Evolutionary conservation across 306 rosid genomes (phyloP), one percentile per base, ranked within the genome.

Genomic region (Pueraria montana): DNA sequence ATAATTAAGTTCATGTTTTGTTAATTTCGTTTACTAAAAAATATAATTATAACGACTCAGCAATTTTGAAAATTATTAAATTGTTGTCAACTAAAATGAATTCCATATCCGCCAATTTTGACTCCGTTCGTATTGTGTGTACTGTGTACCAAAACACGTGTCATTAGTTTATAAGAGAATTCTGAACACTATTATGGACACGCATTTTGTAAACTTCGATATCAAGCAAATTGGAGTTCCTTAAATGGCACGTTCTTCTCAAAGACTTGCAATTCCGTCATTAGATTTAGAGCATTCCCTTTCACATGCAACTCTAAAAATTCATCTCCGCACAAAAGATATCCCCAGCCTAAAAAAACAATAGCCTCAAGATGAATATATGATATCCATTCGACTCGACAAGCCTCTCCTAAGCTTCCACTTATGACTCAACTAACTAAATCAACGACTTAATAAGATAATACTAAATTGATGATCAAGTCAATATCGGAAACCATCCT

Each of bases 221-320:
- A 30, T 58, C 27, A 58, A 38, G 43, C 43, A 38, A 34, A 48
- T 36, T 48, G 66, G 79, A 74, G 40, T 64, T 42, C 58, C 76
- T 26, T 27, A 59, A 7, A 38, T 7, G 34, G 6, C 30, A 50
- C 59, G 68, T 50, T 74, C 5, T 55, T 63, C 11, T 63, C 14
- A 36, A 40, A 26, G 21, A 21, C 43, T 38, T 68, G 17, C 0
- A n/a, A n/a, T 69, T 68, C 32, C 53, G 12, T 80, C 34, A 3
- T 50, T 21, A 5, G 50, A 49, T 5, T n/a, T n/a, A 21, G 62
- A 49, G 3, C 1, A 13, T 70, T 59, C 64, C 40, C 79, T 58
- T 71, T 67, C 72, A 80, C 72, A 71, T 27, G 70, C 36, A 43
- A 80, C 49, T 67, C 45, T 38, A 36, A 58, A 70, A 24, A 1